These are phyloP conservation scores for Quambalaria eucalypti DNA, from an alignment of 1,284 basidiomycete genomes.

Conservation along the genomic window DNA sequence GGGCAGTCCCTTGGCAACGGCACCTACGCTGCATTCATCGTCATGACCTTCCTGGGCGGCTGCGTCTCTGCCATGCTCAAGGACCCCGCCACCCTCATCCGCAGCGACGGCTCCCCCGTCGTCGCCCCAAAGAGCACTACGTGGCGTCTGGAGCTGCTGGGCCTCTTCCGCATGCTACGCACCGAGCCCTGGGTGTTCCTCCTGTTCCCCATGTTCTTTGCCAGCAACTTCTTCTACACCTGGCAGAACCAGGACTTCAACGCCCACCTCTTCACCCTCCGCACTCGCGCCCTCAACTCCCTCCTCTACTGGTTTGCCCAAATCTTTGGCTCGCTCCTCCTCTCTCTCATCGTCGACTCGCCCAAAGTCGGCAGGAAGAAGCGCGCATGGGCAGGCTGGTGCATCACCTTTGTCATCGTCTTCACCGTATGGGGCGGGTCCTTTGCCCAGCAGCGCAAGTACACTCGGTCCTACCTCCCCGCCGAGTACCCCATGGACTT, in stretches of 20 bases:
- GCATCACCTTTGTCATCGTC: conserved; percentile 22
- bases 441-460: conserved; percentile 28
- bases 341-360: conserved; percentile 32
- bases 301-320: conserved; percentile 49
- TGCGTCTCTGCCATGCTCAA: conserved; percentile 17
- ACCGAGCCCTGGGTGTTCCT: conserved; percentile 32
- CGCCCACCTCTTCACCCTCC: conserved; percentile 26
- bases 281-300: conserved; percentile 48
- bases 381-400: conserved; percentile 36
- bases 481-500: conserved; percentile 21
- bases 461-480: conserved; percentile 16
- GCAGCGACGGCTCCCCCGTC: conserved; percentile 28
- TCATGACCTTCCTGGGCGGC: conserved; percentile 28
- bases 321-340: conserved; percentile 30
- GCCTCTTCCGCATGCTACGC: conserved; percentile 20
- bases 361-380: conserved; percentile 19
- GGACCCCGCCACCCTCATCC: conserved; percentile 23
- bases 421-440: conserved; percentile 38
- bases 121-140: conserved; percentile 22
- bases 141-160: conserved; percentile 27
- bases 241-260: conserved; percentile 37
- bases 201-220: conserved; percentile 33
- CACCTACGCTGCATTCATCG: conserved; percentile 29
- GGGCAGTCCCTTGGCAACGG: conserved; percentile 3
- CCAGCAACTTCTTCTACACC: conserved; percentile 38